Evolutionary conservation across 306 rosid genomes (phyloP), one percentile per base, ranked within the genome.

Genomic region (Cicer bijugum): DNA sequence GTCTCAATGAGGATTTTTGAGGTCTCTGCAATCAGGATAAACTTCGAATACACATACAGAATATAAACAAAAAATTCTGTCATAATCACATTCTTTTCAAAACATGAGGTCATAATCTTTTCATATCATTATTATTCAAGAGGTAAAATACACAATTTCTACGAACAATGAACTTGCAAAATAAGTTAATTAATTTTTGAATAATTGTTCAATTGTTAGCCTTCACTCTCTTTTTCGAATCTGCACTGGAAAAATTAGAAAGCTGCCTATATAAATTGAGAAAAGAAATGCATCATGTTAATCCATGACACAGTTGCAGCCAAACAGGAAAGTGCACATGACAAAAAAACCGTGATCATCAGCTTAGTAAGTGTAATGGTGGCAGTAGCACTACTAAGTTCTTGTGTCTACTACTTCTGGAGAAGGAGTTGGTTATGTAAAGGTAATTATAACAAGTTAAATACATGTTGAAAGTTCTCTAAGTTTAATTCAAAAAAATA

Each of bases 341-440:
- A 44, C 14, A 43, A 60, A 7, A 78, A 42, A 53, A 53, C 20
- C 60, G 11, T 71, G 51, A 78, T 63, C 23, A 71, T 78, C 44
- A 8, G 2, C 60, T 42, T 78, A 1, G 47, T 47, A 19, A 79
- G 64, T 47, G 75, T 55, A 19, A 1, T 57, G 23, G 70, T 55
- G 28, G 19, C n/a, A 16, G 64, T 66, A 56, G 69, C 64, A 66
- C 9, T 79, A 7, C 46, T 79, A 10, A 17, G 46, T 38, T 55
- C 47, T 52, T 17, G 70, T 47, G 40, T 48, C 15, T 80, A 67
- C 75, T 80, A n/a, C 58, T 73, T 2, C 47, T 47, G 75, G 66
- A 3, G 39, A 16, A 75, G 64, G 28, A 67, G 52, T 12, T 9
- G 48, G 12, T 17, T 8, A 8, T 9, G 11, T 1, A 74, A 15